phyloP scores from a whole-genome alignment of 2,329 filamentous ascomycete genomes.

The Cercospora canescens region DNA sequence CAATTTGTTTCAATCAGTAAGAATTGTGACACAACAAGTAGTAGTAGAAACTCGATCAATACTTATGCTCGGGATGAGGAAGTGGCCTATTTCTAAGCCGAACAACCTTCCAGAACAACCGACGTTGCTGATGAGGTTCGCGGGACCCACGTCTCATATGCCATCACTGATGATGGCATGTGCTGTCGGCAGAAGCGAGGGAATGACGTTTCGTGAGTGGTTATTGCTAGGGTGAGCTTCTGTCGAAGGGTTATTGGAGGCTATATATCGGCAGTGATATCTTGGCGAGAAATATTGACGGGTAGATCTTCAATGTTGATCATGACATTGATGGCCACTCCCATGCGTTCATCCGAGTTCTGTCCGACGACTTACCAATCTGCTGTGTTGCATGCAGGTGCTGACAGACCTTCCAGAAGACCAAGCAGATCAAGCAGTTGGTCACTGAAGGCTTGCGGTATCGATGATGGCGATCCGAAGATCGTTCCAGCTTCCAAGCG shows the following conservation, averaged over 20 bases:
- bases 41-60: not conserved
- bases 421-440: too few relatives aligned
- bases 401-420: not conserved
- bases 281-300: not conserved
- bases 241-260: not conserved
- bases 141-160: not conserved
- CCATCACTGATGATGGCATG: slow-evolving; percentile 5
- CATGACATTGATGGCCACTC: not conserved
- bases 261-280: not conserved
- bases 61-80: not conserved
- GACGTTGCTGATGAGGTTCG: slow-evolving; percentile 4
- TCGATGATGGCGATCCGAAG: too few relatives aligned
- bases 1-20: not conserved
- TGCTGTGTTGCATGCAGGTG: not conserved
- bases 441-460: too few relatives aligned
- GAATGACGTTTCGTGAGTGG: slow-evolving; percentile 6
- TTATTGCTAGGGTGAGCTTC: not conserved
- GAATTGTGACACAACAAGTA: not conserved
- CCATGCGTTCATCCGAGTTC: not conserved
- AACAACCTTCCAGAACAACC: not conserved
- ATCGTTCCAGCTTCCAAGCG: too few relatives aligned
- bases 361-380: not conserved
- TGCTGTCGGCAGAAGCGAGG: slow-evolving; percentile 6
- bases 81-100: slow-evolving; percentile 14
- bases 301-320: not conserved